Evolutionary conservation across 106 monocot species (phyloP).

Genomic region (Dendrobium nobile): DNA sequence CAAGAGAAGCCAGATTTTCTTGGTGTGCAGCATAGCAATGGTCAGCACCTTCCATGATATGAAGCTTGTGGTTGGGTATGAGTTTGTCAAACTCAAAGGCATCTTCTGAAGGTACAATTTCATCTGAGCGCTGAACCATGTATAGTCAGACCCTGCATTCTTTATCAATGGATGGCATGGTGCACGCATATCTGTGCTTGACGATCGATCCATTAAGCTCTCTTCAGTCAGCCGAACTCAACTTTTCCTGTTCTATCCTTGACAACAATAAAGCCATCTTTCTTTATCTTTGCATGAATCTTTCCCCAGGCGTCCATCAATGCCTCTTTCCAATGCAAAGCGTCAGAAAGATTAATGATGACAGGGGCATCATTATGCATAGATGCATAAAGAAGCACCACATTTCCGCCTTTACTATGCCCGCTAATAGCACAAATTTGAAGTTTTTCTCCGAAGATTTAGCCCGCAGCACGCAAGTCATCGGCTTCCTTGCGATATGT

Average conservation of each 20-base stretch:
- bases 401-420: too few species aligned
- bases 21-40: conserved; percentile 50
- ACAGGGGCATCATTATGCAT: conserved; percentile 14
- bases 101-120: conserved; percentile 50
- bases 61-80: conserved; percentile 51
- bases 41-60: conserved; percentile 61
- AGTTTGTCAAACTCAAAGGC: conserved; percentile 41
- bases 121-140: conserved; percentile 79
- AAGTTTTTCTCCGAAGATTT: too few species aligned
- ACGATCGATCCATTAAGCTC: conserved; percentile 74
- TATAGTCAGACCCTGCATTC: conserved; percentile 64
- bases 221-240: conserved; percentile 59
- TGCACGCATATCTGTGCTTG: conserved; percentile 54
- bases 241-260: conserved; percentile 27
- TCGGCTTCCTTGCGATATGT: too few species aligned
- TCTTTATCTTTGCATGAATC: conserved; percentile 34
- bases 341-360: conserved; percentile 78
- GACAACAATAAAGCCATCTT: too few species aligned
- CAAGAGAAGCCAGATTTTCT: conserved; percentile 31
- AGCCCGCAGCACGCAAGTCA: too few species aligned
- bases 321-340: conserved; percentile 64
- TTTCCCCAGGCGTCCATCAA: conserved; percentile 58
- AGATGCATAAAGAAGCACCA: too few species aligned
- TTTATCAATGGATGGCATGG: conserved; percentile 48
- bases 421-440: too few species aligned